Evolutionary conservation across 208 protist species (phyloP).

Genomic region (Trypanosoma vivax): DNA sequence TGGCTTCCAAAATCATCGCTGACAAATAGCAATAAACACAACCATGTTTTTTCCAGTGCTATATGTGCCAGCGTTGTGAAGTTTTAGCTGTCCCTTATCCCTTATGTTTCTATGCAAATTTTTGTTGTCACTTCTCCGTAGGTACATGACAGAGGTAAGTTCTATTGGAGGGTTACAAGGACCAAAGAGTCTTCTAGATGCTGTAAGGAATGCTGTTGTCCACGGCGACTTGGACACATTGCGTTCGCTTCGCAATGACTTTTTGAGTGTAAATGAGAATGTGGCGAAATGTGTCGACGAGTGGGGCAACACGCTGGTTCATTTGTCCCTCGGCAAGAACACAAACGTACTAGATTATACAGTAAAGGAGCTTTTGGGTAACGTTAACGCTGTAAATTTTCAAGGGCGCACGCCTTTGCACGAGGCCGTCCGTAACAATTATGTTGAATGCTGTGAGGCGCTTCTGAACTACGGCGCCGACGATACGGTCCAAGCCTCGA

Average conservation of each 20-base stretch:
- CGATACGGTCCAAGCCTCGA: slow-evolving; percentile 72
- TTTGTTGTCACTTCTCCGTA: slow-evolving; percentile 1
- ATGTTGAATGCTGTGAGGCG: slow-evolving; percentile 69
- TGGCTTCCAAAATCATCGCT: slow-evolving; percentile 1
- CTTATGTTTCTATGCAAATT: slow-evolving; percentile 1
- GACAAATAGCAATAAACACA: not conserved
- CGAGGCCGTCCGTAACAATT: slow-evolving; percentile 80
- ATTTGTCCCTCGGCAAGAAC: slow-evolving; percentile 72
- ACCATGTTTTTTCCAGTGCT: slow-evolving; percentile 1
- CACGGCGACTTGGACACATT: slow-evolving; percentile 68
- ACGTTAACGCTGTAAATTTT: slow-evolving; percentile 73
- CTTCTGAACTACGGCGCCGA: slow-evolving; percentile 80
- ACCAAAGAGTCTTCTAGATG: slow-evolving; percentile 79
- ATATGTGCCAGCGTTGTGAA: slow-evolving; percentile 4
- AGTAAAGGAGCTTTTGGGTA: slow-evolving; percentile 50
- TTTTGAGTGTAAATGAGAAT: slow-evolving; percentile 73
- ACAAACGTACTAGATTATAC: slow-evolving; percentile 58
- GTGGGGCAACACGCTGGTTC: slow-evolving; percentile 78
- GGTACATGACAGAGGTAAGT: not conserved
- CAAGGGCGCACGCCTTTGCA: slow-evolving; percentile 85
- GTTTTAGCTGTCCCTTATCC: not conserved
- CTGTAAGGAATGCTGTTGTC: slow-evolving; percentile 57
- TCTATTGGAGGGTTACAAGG: slow-evolving; percentile 75
- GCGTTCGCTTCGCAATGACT: slow-evolving; percentile 54
- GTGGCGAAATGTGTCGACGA: slow-evolving; percentile 81